Base-by-base conservation (phyloP, 225 moss, liverwort and hornwort species). In the Bryoerythrophyllum caledonicum region DNA sequence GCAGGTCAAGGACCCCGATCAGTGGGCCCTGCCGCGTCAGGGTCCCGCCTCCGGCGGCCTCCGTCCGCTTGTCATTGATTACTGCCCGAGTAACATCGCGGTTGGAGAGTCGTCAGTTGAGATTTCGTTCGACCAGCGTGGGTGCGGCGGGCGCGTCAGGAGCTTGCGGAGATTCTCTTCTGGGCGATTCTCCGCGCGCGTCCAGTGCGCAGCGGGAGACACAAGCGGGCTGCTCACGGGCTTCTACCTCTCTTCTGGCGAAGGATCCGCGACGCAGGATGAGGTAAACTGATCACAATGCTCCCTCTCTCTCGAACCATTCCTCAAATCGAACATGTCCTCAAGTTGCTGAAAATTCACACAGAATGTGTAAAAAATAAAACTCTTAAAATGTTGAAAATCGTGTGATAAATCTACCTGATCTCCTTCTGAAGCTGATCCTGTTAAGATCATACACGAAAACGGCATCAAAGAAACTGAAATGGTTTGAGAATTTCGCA, bases 211-310 rank as follows among this genome's bases (percentile, higher is more conserved):
- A 2, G 63, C 60, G 21, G 89, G 89, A 26, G 89, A 89, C 62
- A 89, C 89, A 2, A 86, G 86, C 55, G 89, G 89, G 6, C 68
- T 89, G n/a, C 86, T 89, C 2, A 84, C 89, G 0, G 82, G 84
- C 48, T 81, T 89, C 57, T 89, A 89, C 65, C 9, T 89, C 25
- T 89, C 89, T 4, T 89, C 89, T 0, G 73, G 79, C 4, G 89
- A 89, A 30, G 89, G 89, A 4, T 86, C 63, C 55, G 32, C 63
- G 0, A 10, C 25, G 5, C 89, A 89, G 19, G 89, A 89, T 64
- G 89, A 89, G 26, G 48, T 48, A 48, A 14, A 48, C 17, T 19
- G 48, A 17, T 19, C 5, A 19, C 48, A 48, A 19, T 19, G 17
- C 48, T 48, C 6, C 17, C 16, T 17, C 4, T 19, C 19, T 19